Percentiles rank a stretch among this genome's conserved stretches.
Evolutionary conservation across 2,329 filamentous ascomycete genomes (phyloP).

Genomic region (Zelopaecilomyces penicillatus): DNA sequence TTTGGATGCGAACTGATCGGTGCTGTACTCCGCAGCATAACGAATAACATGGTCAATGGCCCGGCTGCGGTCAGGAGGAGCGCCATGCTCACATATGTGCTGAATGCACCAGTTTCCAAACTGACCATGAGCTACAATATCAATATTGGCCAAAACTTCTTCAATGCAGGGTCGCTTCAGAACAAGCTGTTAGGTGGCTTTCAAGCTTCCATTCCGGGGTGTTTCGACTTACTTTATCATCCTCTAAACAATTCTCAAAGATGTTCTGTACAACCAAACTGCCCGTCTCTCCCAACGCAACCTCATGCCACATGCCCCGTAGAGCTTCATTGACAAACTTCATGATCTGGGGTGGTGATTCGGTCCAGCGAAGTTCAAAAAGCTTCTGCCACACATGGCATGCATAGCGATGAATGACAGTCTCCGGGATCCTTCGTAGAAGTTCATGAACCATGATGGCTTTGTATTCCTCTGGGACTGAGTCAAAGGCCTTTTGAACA

Average conservation of each 20-base stretch:
- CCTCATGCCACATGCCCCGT: constrained; percentile 96
- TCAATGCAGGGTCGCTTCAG: constrained; percentile 89
- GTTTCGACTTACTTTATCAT: constrained; percentile 72
- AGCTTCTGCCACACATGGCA: constrained; percentile 99
- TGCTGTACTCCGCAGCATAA: constrained; percentile 92
- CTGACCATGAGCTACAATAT: constrained; percentile 92
- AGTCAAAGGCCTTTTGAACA: constrained; percentile 97
- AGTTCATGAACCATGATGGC: constrained; percentile 98
- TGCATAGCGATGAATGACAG: constrained; percentile 95
- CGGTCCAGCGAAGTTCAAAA: constrained; percentile 93
- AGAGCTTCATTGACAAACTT: constrained; percentile 94
- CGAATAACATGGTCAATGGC: constrained; percentile 93
- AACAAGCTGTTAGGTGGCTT: constrained; percentile 13
- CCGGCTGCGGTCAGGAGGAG: constrained; percentile 80
- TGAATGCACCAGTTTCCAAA: constrained; percentile 99
- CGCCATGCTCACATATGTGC: constrained; percentile 95
- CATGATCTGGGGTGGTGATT: constrained; percentile 96
- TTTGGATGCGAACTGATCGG: constrained; percentile 98
- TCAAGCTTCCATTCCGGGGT: background rate
- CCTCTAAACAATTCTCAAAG: constrained; percentile 97
- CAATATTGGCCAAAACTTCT: constrained; percentile 89
- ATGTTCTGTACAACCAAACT: constrained; percentile 99
- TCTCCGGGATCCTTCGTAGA: constrained; percentile 89
- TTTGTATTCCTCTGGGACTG: constrained; percentile 95
- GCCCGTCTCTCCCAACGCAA: constrained; percentile 92